Conservation (phyloP, 164 flowering plant species). For the Buxus sempervirens region DNA sequence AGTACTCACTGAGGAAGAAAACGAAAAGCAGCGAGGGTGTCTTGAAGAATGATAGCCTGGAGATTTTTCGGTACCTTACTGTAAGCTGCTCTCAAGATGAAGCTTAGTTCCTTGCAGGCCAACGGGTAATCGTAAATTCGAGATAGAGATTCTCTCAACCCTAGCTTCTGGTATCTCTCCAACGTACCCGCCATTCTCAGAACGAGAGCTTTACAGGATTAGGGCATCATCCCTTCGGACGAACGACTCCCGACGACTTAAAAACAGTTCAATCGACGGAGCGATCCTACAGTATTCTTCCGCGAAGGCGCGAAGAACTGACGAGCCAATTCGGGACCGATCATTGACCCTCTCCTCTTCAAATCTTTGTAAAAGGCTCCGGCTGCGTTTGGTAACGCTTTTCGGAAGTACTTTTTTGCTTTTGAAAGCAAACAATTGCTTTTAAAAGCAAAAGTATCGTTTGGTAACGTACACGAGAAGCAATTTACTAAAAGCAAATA, state of each 20-base stretch:
- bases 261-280: too few species aligned
- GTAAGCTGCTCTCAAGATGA: slow-evolving; percentile 53
- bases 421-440: too few species aligned
- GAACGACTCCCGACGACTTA: neutral
- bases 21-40: slow-evolving; percentile 66
- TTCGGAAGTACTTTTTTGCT: too few species aligned
- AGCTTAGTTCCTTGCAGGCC: slow-evolving; percentile 68
- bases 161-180: slow-evolving; percentile 56
- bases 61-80: slow-evolving; percentile 54
- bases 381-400: too few species aligned
- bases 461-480: too few species aligned
- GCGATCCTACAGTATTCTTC: too few species aligned
- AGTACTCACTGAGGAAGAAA: slow-evolving; percentile 63
- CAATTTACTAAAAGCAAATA: too few species aligned
- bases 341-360: too few species aligned
- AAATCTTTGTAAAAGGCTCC: too few species aligned
- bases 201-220: neutral
- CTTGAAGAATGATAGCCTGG: slow-evolving; percentile 63
- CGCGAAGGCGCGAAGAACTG: too few species aligned
- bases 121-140: slow-evolving; percentile 38
- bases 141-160: slow-evolving; percentile 35
- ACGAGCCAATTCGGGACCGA: too few species aligned
- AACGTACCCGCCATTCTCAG: neutral
- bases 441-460: too few species aligned
- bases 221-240: slow-evolving; percentile 1